These are phyloP conservation scores for Eucalyptus pumila DNA, from an alignment of 345 rosid species.

Conservation along the genomic window DNA sequence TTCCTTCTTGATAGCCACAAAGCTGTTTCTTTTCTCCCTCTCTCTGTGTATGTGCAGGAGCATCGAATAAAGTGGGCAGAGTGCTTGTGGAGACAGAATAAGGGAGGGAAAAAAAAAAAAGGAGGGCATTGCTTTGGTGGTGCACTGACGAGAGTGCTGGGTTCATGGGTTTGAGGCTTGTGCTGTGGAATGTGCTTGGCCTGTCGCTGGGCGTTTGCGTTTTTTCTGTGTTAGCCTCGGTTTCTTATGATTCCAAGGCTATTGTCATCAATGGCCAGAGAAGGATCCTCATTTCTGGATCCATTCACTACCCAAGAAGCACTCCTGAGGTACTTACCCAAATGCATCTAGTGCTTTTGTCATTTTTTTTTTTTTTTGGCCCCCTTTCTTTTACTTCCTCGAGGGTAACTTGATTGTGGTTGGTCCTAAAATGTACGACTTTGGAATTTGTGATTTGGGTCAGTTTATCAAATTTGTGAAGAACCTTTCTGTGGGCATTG, in stretches of 20 bases:
- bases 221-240: conserved; percentile 42
- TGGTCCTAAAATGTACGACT: background rate
- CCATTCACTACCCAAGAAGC: conserved; percentile 99
- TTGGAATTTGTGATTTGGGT: background rate
- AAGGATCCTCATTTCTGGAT: conserved; percentile 92
- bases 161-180: background rate
- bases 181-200: conserved; percentile 29
- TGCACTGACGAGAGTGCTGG: background rate
- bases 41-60: background rate
- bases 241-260: conserved; percentile 76
- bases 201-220: conserved; percentile 6
- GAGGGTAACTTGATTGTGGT: background rate
- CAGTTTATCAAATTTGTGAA: background rate
- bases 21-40: background rate
- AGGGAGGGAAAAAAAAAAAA: background rate
- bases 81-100: background rate
- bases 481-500: background rate
- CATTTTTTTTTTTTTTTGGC: background rate
- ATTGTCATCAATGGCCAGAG: conserved; percentile 81
- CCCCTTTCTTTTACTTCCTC: background rate
- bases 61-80: conserved; percentile 25
- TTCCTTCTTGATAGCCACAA: background rate
- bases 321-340: conserved; percentile 63
- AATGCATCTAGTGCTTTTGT: background rate
- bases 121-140: background rate